Conservation (phyloP, 805 yeast genomes). For the Wickerhamomyces chaumierensis region DNA sequence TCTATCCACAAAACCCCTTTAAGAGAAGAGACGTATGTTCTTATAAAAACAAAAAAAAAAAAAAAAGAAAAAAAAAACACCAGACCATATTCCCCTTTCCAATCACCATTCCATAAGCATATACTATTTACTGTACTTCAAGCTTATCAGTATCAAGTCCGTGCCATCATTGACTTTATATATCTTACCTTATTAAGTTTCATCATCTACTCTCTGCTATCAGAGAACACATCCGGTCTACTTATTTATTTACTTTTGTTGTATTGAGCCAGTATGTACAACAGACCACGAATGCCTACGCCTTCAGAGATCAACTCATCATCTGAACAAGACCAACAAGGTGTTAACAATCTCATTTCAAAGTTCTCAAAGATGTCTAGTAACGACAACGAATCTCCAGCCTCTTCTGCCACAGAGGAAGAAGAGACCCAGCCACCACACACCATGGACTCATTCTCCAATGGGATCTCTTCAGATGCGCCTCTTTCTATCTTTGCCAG, state of each 20-base stretch:
- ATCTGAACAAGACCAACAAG: neutral
- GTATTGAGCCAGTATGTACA: slow-evolving; percentile 20
- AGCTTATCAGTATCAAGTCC: too few relatives aligned
- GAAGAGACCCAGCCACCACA: slow-evolving; percentile 1
- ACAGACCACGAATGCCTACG: slow-evolving; percentile 21
- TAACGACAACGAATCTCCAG: too few relatives aligned
- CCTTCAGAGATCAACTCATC: slow-evolving; percentile 8
- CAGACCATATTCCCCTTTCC: too few relatives aligned
- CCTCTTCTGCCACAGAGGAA: too few relatives aligned
- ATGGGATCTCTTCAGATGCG: slow-evolving; percentile 26
- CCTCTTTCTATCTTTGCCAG: slow-evolving; percentile 32
- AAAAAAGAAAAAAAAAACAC: too few relatives aligned
- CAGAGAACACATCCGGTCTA: slow-evolving; percentile 1
- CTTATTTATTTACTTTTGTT: too few relatives aligned
- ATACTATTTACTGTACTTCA: too few relatives aligned
- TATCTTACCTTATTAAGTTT: neutral
- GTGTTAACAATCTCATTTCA: slow-evolving; percentile 5
- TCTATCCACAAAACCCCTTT: too few relatives aligned
- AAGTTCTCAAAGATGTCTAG: slow-evolving; percentile 10
- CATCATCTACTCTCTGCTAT: slow-evolving; percentile 6
- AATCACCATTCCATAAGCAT: too few relatives aligned
- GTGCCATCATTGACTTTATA: slow-evolving; percentile 1
- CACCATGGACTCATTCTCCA: neutral
- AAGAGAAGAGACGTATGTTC: too few relatives aligned
- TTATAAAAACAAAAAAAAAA: too few relatives aligned